Evolutionary conservation across 202 grass and related monocot genomes (phyloP).

Genomic region (Eragrostis tef): DNA sequence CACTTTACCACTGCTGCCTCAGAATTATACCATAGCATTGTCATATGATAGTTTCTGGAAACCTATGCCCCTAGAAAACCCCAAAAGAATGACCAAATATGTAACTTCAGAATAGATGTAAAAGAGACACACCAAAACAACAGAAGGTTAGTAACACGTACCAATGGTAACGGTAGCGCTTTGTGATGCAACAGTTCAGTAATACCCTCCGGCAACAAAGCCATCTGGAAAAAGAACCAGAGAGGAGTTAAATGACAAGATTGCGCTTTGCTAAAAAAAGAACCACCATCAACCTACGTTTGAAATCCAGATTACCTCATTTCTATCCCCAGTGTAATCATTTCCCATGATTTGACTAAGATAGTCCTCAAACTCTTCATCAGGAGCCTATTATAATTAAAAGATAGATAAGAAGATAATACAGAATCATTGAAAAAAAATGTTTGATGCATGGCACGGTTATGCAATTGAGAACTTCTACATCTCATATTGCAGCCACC

Average conservation of each 20-base stretch:
- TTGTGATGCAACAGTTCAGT: conserved; percentile 90
- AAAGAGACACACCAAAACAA: conserved; percentile 45
- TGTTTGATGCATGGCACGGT: too few relatives aligned
- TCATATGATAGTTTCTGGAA: conserved; percentile 25
- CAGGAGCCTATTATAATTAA: conserved; percentile 76
- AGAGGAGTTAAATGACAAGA: conserved; percentile 34
- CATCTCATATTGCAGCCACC: conserved; percentile 32
- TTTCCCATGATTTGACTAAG: conserved; percentile 86
- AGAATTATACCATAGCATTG: conserved; percentile 29
- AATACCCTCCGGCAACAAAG: conserved; percentile 93
- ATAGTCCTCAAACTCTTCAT: conserved; percentile 99
- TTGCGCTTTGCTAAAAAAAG: conserved; percentile 41
- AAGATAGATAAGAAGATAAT: conserved; percentile 42
- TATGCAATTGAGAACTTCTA: too few relatives aligned
- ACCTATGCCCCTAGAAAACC: conserved; percentile 18
- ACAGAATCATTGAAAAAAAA: conserved; percentile 45
- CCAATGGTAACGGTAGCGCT: conserved; percentile 74
- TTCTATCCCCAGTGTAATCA: conserved; percentile 75
- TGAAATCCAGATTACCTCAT: conserved; percentile 66
- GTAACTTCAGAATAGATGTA: conserved; percentile 33
- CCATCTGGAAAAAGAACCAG: conserved; percentile 78
- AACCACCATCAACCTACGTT: conserved; percentile 19
- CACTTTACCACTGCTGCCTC: not conserved
- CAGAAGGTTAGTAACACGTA: conserved; percentile 43
- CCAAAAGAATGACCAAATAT: not conserved